A percentile compares a stretch with the other conserved stretches of the same genome.
Conservation (phyloP, 2,329 filamentous ascomycete genomes). For the Arthrobotrys iridis region DNA sequence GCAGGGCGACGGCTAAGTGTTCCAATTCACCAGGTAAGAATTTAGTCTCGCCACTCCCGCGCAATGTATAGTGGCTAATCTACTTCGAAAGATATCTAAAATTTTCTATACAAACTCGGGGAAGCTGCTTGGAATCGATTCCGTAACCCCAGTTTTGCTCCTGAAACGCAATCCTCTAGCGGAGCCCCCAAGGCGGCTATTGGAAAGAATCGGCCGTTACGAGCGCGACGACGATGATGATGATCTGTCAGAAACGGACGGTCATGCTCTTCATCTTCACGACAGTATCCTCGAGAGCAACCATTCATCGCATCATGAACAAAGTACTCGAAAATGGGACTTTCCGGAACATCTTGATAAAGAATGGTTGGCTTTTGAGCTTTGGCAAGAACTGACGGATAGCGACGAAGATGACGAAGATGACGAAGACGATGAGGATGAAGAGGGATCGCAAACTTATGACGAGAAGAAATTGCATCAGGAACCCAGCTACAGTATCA, state of each 20-base stretch:
- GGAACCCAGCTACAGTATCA: constrained; percentile 23
- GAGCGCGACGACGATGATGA: constrained; percentile 57
- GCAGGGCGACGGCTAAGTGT: constrained; percentile 75
- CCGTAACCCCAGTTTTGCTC: constrained; percentile 76
- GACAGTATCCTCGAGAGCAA: constrained; percentile 59
- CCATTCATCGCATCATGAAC: constrained; percentile 59
- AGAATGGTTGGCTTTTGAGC: constrained; percentile 91
- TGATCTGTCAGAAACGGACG: constrained; percentile 57
- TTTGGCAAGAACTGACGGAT: constrained; percentile 73
- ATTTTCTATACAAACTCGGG: constrained; percentile 94
- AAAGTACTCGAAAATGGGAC: constrained; percentile 65
- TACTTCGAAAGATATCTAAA: constrained; percentile 72
- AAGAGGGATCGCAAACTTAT: constrained; percentile 58
- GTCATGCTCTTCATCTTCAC: constrained; percentile 60
- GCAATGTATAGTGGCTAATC: background rate
- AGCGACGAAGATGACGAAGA: constrained; percentile 66
- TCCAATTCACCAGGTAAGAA: constrained; percentile 71
- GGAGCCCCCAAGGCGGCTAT: constrained; percentile 70
- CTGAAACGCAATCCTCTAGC: constrained; percentile 77
- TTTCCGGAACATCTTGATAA: constrained; percentile 81
- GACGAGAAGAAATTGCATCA: constrained; percentile 11
- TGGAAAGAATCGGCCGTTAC: constrained; percentile 63
- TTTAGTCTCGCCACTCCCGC: too few relatives aligned
- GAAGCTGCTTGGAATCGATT: constrained; percentile 85
- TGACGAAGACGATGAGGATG: constrained; percentile 61